phyloP scores from a whole-genome alignment of 2,329 filamentous ascomycete genomes.

The Calonectria crousiana region DNA sequence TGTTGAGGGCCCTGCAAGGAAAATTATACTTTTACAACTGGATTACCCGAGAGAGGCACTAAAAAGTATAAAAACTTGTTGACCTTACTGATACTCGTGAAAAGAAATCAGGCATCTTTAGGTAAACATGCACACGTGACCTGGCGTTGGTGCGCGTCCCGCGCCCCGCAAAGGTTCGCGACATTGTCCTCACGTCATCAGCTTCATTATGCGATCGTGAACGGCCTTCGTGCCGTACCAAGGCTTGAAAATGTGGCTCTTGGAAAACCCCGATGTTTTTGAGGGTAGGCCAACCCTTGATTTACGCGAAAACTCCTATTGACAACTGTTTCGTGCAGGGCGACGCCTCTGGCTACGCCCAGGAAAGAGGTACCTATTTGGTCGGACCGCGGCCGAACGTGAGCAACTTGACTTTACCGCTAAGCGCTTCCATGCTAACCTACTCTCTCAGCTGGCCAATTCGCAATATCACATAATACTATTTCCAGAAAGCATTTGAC shows the following conservation, averaged over 20 bases:
- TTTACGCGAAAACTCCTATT: neutral
- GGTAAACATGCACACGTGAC: conserved; percentile 36
- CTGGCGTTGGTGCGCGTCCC: conserved; percentile 41
- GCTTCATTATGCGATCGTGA: conserved; percentile 31
- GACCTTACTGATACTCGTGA: neutral
- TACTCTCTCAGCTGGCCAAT: conserved; percentile 65
- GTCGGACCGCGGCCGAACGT: conserved; percentile 79
- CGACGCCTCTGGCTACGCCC: conserved; percentile 84
- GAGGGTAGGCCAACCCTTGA: conserved; percentile 49
- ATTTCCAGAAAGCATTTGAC: conserved; percentile 92
- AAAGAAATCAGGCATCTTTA: neutral
- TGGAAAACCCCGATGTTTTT: conserved; percentile 70
- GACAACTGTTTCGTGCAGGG: conserved; percentile 41
- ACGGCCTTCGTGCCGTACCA: conserved; percentile 33
- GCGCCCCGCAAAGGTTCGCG: conserved; percentile 39
- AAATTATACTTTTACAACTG: neutral
- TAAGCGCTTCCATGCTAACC: conserved; percentile 8
- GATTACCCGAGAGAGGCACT: neutral
- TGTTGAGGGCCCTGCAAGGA: neutral
- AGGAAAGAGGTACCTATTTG: conserved; percentile 87
- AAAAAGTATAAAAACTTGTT: neutral
- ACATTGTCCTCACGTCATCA: conserved; percentile 43
- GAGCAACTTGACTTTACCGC: conserved; percentile 43
- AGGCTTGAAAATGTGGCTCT: conserved; percentile 69
- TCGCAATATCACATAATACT: conserved; percentile 81